Evolutionary conservation across 768 basidiomycete species (phyloP).

Genomic region (Auricularia cornea): DNA sequence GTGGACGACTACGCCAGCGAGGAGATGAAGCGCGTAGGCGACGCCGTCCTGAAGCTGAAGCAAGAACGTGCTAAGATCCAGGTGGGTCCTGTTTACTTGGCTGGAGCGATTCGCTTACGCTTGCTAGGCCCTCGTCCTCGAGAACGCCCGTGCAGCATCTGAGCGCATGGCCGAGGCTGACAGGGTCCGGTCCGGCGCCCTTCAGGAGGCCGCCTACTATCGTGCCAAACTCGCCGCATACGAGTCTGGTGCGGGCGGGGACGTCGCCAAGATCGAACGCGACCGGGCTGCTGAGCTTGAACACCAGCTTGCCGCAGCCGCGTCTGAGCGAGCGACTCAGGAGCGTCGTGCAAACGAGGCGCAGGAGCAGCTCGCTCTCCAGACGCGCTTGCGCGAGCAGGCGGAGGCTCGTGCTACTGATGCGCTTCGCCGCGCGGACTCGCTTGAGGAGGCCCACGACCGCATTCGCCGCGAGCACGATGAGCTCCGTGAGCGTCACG

Average conservation of each 20-base stretch:
- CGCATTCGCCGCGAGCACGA: constrained; percentile 54
- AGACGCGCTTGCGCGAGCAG: constrained; percentile 69
- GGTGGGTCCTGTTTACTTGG: constrained; percentile 37
- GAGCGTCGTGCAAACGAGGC: constrained; percentile 69
- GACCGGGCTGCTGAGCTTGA: constrained; percentile 74
- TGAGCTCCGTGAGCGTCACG: constrained; percentile 59
- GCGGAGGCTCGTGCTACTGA: constrained; percentile 72
- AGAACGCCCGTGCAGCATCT: constrained; percentile 69
- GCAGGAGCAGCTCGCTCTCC: constrained; percentile 61
- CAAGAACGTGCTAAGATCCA: constrained; percentile 80
- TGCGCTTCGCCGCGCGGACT: constrained; percentile 66
- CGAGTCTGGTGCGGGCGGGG: constrained; percentile 59
- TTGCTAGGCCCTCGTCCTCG: constrained; percentile 55
- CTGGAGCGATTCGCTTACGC: not conserved
- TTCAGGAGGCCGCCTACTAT: constrained; percentile 93
- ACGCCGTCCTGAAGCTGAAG: constrained; percentile 76
- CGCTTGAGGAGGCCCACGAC: constrained; percentile 59
- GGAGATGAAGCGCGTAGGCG: constrained; percentile 47
- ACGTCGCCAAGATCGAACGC: constrained; percentile 63
- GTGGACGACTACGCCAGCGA: constrained; percentile 26
- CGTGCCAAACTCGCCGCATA: constrained; percentile 88
- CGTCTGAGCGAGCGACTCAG: constrained; percentile 53
- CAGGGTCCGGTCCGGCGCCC: constrained; percentile 61
- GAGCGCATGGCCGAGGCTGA: constrained; percentile 75
- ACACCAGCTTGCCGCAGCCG: constrained; percentile 49